Base-by-base conservation (phyloP, 2,329 filamentous ascomycete genomes). In the Venturia nashicola region DNA sequence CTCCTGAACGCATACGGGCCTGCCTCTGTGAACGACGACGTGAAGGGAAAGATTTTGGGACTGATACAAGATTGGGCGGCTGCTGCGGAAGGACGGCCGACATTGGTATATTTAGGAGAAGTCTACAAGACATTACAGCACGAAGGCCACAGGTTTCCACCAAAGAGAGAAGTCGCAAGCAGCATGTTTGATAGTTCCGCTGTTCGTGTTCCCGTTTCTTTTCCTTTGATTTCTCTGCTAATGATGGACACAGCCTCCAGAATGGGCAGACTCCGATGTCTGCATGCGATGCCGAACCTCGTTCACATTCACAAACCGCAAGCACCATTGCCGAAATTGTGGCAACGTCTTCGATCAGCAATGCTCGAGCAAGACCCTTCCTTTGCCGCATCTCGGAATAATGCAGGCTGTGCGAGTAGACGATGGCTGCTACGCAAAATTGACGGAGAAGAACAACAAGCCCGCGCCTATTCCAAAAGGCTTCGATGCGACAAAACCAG, bases 161-260 rank as follows among this genome's bases (percentile, higher is more conserved):
- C 94, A 5, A 90, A 87, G 70, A 85, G 87, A 48, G 86, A 89
- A 34, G 88, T 99, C 55, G 83, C 93, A n/a, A 95, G 91, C 76
- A 97, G 89, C 76, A 99, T 99, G 92, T 85, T 97, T 68, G 93
- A 99, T 73, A 97, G 91, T 73, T 96, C 88, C 71, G 94, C 94
- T 66, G 91, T 96, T 83, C 74, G 88, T 82, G 43, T 3, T 27
- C 3, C 64, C 40, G 11, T 1, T 39, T 39, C 11, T 39, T 20
- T n/a, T 32, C n/a, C 42, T 63, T 51, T 59, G 51, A 39, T 46
- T 51, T 55, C 39, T 23, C 36, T 55, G 40, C 62, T 67, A 42
- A 44, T 5, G 48, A 43, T 57, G 54, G 9, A 20, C 51, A 63
- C 70, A 96, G 87, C 94, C 94, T 11, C 94, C 94, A 0, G 94